Percentiles rank a stretch among this genome's conserved stretches.
Conservation (phyloP, 1,284 basidiomycete species). For the Ganoderma lingzhi region DNA sequence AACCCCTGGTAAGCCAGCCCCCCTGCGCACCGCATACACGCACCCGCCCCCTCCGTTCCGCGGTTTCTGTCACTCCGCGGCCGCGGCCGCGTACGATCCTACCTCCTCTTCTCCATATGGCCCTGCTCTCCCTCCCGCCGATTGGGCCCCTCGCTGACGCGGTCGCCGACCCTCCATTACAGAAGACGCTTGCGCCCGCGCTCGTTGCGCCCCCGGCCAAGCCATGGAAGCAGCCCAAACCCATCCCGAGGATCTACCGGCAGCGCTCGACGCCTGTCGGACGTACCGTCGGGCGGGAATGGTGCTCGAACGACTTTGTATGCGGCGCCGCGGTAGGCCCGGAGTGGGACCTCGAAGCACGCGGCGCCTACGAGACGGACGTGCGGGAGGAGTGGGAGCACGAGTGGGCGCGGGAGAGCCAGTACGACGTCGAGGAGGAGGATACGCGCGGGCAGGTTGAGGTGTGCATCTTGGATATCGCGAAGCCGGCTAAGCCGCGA, state of each 20-base stretch:
- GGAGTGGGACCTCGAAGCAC: constrained; percentile 5
- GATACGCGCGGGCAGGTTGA: constrained; percentile 3
- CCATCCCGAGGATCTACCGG: not conserved
- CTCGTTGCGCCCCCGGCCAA: constrained; percentile 1
- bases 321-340: constrained; percentile 12
- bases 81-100: not conserved
- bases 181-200: constrained; percentile 19
- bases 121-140: not conserved
- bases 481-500: constrained; percentile 26
- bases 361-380: not conserved
- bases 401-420: constrained; percentile 8
- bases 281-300: no score
- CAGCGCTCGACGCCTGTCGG: not conserved
- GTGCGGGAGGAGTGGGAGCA: constrained; percentile 7
- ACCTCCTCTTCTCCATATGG: not conserved
- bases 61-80: not conserved
- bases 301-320: constrained; percentile 1
- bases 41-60: not conserved
- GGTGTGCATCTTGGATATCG: constrained; percentile 28
- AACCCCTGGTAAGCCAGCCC: constrained; percentile 21
- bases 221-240: constrained; percentile 23
- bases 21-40: not conserved
- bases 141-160: not conserved
- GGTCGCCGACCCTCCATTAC: not conserved
- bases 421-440: not conserved